Evolutionary conservation across 2,329 filamentous ascomycete species (phyloP), one percentile per base, ranked within the genome.

Genomic region (Dactylellina sp.): DNA sequence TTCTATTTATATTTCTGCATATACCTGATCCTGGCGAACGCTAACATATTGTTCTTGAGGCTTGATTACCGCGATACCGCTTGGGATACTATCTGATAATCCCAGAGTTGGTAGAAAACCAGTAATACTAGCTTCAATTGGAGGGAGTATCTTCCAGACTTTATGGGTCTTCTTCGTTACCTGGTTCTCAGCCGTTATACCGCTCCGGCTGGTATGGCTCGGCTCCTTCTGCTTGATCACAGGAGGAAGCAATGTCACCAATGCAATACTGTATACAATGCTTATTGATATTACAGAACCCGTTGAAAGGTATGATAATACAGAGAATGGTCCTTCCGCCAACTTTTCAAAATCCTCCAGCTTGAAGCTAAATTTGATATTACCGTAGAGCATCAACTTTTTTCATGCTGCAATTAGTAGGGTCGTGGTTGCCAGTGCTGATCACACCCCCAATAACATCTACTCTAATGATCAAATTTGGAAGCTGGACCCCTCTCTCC

Each of bases 251-350:
- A 50, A 35, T 16, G 35, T 63, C 20, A 63, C 37, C 9, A 63
- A 63, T 53, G 46, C 59, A 5, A 53, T 63, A 7, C n/a, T 63
- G n/a, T 63, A 63, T 44, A 63, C 59, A 1, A 63, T 63, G 59
- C 9, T 63, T 44, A 63, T 53, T 6, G 59, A 63, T 39, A 35
- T 63, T 6, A 63, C 47, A 6, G 20, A 39, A 20, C 46, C 59
- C 14, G 18, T 12, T 5, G 47, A 63, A 37, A 39, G 46, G 59
- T 63, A 53, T 12, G 47, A 25, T 20, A 20, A 14, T n/a, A 14
- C 18, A 22, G 7, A 47, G 24, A 1, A 40, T 57, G n/a, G n/a
- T n/a, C n/a, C n/a, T n/a, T n/a, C n/a, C n/a, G n/a, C n/a, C n/a
- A n/a, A n/a, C n/a, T n/a, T n/a, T n/a, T n/a, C n/a, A n/a, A n/a